Conservation (phyloP, 352 stramenopile species). For the Phytophthora pini region DNA sequence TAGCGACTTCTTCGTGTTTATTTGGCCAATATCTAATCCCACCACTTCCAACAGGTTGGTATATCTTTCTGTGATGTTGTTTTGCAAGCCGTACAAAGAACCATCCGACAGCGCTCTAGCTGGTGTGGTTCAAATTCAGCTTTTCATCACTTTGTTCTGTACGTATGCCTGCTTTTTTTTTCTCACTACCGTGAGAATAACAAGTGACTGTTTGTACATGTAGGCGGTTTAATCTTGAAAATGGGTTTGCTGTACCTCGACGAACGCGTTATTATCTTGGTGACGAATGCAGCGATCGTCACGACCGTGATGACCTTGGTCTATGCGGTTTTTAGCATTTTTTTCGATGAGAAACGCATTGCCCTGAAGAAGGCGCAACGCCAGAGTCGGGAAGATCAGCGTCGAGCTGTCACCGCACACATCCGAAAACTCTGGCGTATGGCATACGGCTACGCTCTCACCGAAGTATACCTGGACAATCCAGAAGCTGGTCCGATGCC, state of each 20-base stretch:
- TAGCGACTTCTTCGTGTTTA: neutral
- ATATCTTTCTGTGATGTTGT: slow-evolving; percentile 81
- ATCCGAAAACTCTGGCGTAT: slow-evolving; percentile 63
- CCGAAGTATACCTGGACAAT: slow-evolving; percentile 65
- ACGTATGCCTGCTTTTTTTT: slow-evolving; percentile 16
- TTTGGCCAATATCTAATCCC: neutral
- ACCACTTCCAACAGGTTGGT: slow-evolving; percentile 45
- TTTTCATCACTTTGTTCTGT: slow-evolving; percentile 86
- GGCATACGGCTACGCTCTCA: slow-evolving; percentile 61
- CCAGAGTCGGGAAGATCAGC: slow-evolving; percentile 50
- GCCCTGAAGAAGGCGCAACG: slow-evolving; percentile 42
- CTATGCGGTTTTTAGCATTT: slow-evolving; percentile 60
- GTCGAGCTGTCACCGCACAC: slow-evolving; percentile 49
- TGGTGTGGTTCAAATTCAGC: slow-evolving; percentile 71
- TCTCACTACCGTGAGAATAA: neutral
- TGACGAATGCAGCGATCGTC: slow-evolving; percentile 60
- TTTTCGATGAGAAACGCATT: slow-evolving; percentile 46
- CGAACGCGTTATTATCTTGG: slow-evolving; percentile 46
- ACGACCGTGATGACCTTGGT: slow-evolving; percentile 60
- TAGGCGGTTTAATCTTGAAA: slow-evolving; percentile 73
- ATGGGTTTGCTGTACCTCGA: slow-evolving; percentile 63
- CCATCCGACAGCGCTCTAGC: slow-evolving; percentile 68
- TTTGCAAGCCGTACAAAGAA: slow-evolving; percentile 73
- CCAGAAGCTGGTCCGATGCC: slow-evolving; percentile 54
- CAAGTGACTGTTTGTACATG: neutral